These are phyloP conservation scores for Aspergillus transmontanensis DNA, from an alignment of 2,329 filamentous ascomycete species.

Conservation along the genomic window DNA sequence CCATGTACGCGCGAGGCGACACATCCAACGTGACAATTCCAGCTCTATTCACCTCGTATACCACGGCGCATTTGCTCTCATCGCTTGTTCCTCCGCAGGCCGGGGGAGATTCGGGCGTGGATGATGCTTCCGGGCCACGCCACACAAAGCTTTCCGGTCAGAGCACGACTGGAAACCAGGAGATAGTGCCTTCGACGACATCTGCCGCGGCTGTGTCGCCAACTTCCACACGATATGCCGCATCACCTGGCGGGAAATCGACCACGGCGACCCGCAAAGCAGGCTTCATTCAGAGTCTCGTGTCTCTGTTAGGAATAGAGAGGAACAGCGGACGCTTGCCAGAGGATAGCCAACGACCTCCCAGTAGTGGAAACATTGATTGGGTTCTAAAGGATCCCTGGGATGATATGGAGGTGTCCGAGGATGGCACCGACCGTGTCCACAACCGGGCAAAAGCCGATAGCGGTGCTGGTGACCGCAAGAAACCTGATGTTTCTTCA, in stretches of 20 bases:
- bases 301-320: slow-evolving; percentile 47
- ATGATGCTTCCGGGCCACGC: slow-evolving; percentile 60
- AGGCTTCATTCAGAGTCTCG: slow-evolving; percentile 48
- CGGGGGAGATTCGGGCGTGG: slow-evolving; percentile 62
- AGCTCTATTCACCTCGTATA: slow-evolving; percentile 91
- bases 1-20: slow-evolving; percentile 98
- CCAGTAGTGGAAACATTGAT: slow-evolving; percentile 72
- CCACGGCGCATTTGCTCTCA: slow-evolving; percentile 88
- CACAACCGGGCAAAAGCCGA: slow-evolving; percentile 20
- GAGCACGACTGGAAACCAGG: slow-evolving; percentile 22
- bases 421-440: slow-evolving; percentile 3
- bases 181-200: slow-evolving; percentile 29
- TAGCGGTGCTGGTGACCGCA: slow-evolving; percentile 18
- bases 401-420: slow-evolving; percentile 52
- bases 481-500: slow-evolving; percentile 28
- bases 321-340: slow-evolving; percentile 27
- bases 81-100: slow-evolving; percentile 76
- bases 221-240: slow-evolving; percentile 31
- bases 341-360: slow-evolving; percentile 64
- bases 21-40: slow-evolving; percentile 94
- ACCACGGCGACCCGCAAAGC: slow-evolving; percentile 23
- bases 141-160: slow-evolving; percentile 36
- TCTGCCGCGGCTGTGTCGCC: slow-evolving; percentile 34
- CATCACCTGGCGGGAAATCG: slow-evolving; percentile 19
- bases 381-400: slow-evolving; percentile 72